These are phyloP conservation scores for Typha latifolia DNA, from an alignment of 176 grass and related monocot species.

Conservation along the genomic window DNA sequence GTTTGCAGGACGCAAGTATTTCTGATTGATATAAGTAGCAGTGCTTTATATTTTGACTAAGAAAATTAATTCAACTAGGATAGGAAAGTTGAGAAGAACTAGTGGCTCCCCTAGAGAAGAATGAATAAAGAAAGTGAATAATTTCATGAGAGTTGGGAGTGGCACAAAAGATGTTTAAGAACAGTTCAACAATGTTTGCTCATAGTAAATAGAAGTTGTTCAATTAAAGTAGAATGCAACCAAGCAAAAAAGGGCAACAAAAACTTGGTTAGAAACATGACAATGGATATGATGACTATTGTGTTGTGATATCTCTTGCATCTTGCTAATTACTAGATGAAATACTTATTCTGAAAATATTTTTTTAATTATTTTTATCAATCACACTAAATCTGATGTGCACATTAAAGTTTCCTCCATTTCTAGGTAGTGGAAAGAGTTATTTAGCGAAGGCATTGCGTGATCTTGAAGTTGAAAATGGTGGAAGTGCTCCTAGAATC, in stretches of 20 bases:
- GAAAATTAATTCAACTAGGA: too few species aligned
- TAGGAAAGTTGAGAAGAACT: background rate
- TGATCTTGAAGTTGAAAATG: conserved; percentile 88
- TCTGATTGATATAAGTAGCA: background rate
- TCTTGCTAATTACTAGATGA: background rate
- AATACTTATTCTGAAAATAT: background rate
- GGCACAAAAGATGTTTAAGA: too few species aligned
- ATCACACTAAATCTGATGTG: background rate
- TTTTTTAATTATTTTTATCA: background rate
- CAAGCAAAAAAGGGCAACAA: background rate
- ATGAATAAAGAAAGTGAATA: too few species aligned
- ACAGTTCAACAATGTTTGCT: too few species aligned
- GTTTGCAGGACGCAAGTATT: too few species aligned
- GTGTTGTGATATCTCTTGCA: background rate
- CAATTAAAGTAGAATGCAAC: background rate
- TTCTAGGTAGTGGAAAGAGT: conserved; percentile 93
- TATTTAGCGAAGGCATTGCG: conserved; percentile 85
- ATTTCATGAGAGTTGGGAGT: too few species aligned
- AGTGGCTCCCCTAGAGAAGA: background rate
- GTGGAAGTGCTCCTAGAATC: conserved; percentile 84
- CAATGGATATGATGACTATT: background rate
- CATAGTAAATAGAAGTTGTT: too few species aligned
- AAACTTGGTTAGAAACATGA: background rate
- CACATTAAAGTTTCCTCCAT: conserved; percentile 10
- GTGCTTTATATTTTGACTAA: background rate